These are phyloP conservation scores for Hypoxylon sp. DNA, from an alignment of 2,329 filamentous ascomycete species.

Conservation along the genomic window DNA sequence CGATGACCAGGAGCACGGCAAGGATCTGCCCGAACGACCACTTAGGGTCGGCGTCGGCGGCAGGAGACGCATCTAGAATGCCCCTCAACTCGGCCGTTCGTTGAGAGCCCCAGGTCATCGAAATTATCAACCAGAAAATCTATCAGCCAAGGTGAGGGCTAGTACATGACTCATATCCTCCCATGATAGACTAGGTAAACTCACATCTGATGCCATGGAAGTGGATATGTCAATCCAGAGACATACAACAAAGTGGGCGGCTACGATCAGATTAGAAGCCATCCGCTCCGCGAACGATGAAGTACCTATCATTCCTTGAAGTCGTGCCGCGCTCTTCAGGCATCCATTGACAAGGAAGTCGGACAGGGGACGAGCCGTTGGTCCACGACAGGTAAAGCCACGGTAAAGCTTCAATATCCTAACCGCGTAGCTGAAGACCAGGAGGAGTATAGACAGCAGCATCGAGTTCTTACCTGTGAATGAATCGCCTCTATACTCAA, in stretches of 20 bases:
- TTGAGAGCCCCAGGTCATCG: slow-evolving; percentile 2
- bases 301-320: slow-evolving; percentile 5
- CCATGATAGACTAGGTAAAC: background rate
- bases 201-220: slow-evolving; percentile 11
- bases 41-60: background rate
- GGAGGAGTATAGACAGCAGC: slow-evolving; percentile 9
- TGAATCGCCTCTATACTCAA: background rate
- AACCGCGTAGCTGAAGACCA: slow-evolving; percentile 8
- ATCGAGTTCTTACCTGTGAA: slow-evolving; percentile 9
- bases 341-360: background rate
- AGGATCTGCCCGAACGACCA: slow-evolving; percentile 16
- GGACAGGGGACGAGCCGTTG: background rate
- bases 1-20: slow-evolving; percentile 7
- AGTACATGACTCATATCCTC: too few relatives aligned
- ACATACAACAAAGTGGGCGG: slow-evolving; percentile 15
- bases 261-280: slow-evolving; percentile 18
- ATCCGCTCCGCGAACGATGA: background rate
- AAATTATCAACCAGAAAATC: slow-evolving; percentile 8
- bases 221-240: slow-evolving; percentile 14
- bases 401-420: slow-evolving; percentile 9
- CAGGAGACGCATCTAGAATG: background rate
- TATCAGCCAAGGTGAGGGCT: background rate
- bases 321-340: slow-evolving; percentile 6
- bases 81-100: background rate
- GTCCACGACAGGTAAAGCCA: background rate